Evolutionary conservation across 495 filamentous ascomycete genomes (phyloP), one percentile per base, ranked within the genome.

Genomic region (Hypomontagnella submonticulosa): DNA sequence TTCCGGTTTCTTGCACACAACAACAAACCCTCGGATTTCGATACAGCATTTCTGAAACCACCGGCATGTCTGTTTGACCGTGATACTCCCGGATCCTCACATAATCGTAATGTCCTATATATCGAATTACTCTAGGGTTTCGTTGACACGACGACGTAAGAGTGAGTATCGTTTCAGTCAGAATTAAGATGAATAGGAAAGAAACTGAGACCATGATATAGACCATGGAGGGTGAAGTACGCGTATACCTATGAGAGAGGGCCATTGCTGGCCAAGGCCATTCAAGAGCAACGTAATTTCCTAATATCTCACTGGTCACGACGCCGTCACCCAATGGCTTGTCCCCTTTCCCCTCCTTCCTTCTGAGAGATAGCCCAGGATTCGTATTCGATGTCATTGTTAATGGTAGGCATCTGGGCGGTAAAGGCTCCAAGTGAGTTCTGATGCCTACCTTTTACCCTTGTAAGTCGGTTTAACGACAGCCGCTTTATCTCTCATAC

Each of bases 1-100:
- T 42, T 48, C 44, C 57, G n/a, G 48, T 48, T 63, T 55, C 23
- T 40, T 59, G 54, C 58, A 40, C 58, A 40, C 52, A 4, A 62
- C 43, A 57, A 15, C 52, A 27, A 51, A 8, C 47, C 47, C 36
- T 3, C 9, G 36, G 36, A 38, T 13, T 38, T 12, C n/a, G 3
- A 38, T 38, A 38, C 36, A 38, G 2, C 23, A 27, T 27, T 27
- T 27, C 23, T 27, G 23, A 27, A 27, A 27, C 23, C 3, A 27
- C 23, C 23, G 23, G 6, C 23, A 27, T 2, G 23, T 6, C n/a
- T 6, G 23, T 27, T 27, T 27, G 23, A 6, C 23, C 23, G 23
- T 27, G 23, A 27, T 27, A 27, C 23, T 27, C 23, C 23, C 23
- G 23, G 2, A 27, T 27, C 23, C 6, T 27, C 23, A 27, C 23